These are phyloP conservation scores for Nicotiana obtusifolia DNA, from an alignment of 257 asterid species.

Conservation along the genomic window DNA sequence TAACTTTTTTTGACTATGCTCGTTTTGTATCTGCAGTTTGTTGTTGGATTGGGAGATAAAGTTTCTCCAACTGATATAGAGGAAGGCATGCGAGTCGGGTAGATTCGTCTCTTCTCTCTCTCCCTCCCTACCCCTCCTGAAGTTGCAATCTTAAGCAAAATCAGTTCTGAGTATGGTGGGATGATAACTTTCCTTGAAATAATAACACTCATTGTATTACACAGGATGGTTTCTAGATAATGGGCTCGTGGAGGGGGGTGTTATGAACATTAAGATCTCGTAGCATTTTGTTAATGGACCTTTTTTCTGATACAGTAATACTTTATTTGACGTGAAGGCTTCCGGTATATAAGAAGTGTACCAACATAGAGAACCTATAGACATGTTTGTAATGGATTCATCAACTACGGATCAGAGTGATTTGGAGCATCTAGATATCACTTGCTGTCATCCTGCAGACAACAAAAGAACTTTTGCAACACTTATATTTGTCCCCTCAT, in stretches of 20 bases:
- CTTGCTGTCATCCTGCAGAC: too few relatives aligned
- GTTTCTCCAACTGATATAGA: conserved; percentile 96
- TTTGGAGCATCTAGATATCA: too few relatives aligned
- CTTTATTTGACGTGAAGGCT: too few relatives aligned
- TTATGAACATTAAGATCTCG: too few relatives aligned
- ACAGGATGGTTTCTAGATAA: neutral
- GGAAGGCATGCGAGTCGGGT: conserved; percentile 99
- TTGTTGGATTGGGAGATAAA: conserved; percentile 89
- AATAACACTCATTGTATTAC: neutral
- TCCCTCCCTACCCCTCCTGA: neutral
- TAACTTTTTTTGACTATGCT: conserved; percentile 13
- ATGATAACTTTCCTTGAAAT: neutral
- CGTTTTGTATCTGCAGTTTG: conserved; percentile 53
- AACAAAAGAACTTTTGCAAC: too few relatives aligned
- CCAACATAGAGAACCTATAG: too few relatives aligned
- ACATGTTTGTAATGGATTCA: too few relatives aligned
- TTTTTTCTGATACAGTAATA: too few relatives aligned
- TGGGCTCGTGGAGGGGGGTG: neutral
- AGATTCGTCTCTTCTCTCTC: conserved; percentile 15
- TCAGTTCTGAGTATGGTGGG: neutral
- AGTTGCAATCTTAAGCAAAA: neutral
- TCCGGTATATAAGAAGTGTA: too few relatives aligned
- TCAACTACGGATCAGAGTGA: too few relatives aligned
- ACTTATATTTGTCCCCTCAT: too few relatives aligned
- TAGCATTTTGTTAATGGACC: too few relatives aligned